phyloP scores from a whole-genome alignment of 768 basidiomycete genomes.

The Chalciporus sphaerocephalus region DNA sequence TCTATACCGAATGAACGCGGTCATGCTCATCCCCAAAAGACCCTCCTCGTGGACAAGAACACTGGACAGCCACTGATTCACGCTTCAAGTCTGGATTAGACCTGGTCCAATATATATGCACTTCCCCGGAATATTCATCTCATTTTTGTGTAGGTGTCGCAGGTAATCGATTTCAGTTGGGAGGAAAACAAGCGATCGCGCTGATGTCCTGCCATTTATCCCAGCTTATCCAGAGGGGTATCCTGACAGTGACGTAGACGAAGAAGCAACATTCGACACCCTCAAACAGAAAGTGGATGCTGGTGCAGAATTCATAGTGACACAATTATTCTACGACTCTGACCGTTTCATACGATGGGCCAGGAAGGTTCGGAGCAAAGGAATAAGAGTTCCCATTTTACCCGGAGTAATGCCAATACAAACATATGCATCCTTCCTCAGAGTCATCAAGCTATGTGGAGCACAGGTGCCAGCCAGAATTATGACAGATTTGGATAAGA shows the following conservation, averaged over 20 bases:
- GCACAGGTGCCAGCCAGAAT: constrained; percentile 67
- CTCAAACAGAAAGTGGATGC: constrained; percentile 88
- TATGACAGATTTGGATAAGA: constrained; percentile 61
- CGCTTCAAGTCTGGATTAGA: constrained; percentile 82
- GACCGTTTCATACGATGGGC: constrained; percentile 82
- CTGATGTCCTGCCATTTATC: constrained; percentile 1
- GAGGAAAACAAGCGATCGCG: background rate
- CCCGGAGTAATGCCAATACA: constrained; percentile 98
- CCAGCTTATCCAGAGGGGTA: constrained; percentile 91
- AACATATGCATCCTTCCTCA: constrained; percentile 88
- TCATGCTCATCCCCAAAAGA: constrained; percentile 44
- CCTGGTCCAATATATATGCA: constrained; percentile 86
- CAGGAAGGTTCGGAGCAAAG: constrained; percentile 62
- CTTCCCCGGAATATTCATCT: constrained; percentile 68
- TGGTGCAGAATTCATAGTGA: constrained; percentile 93
- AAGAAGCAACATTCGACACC: constrained; percentile 60
- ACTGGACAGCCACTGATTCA: constrained; percentile 84
- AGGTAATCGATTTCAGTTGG: constrained; percentile 41
- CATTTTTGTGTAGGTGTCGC: constrained; percentile 95
- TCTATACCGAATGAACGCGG: background rate
- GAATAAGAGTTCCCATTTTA: constrained; percentile 85
- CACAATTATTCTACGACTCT: constrained; percentile 97
- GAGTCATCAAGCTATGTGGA: constrained; percentile 86
- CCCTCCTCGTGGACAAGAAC: constrained; percentile 89
- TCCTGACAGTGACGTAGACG: constrained; percentile 52